These are phyloP conservation scores for Paramyrothecium roridum DNA, from an alignment of 2,329 filamentous ascomycete genomes.

Conservation along the genomic window DNA sequence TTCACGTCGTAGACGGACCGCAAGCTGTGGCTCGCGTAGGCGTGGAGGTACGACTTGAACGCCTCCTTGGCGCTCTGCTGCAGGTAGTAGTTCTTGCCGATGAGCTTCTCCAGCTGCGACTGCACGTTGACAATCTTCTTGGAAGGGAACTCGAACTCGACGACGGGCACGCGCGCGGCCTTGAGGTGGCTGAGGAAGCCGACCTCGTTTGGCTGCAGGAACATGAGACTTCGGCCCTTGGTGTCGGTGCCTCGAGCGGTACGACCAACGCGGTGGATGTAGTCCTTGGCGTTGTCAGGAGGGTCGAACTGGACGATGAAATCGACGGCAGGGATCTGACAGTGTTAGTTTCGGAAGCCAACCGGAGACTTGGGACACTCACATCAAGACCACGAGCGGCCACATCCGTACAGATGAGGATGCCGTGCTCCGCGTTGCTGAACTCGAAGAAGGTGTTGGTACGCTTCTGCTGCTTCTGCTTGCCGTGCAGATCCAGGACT, in stretches of 20 bases:
- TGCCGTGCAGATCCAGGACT: slow-evolving; percentile 82
- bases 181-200: slow-evolving; percentile 91
- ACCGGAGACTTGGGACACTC: slow-evolving; percentile 23
- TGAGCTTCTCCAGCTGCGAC: slow-evolving; percentile 89
- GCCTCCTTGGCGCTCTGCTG: slow-evolving; percentile 80
- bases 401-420: slow-evolving; percentile 93
- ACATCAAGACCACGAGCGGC: slow-evolving; percentile 90
- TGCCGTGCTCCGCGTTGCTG: slow-evolving; percentile 71
- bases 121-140: slow-evolving; percentile 91
- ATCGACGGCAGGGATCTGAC: slow-evolving; percentile 83
- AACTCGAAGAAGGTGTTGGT: slow-evolving; percentile 99
- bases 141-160: slow-evolving; percentile 91
- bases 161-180: slow-evolving; percentile 85
- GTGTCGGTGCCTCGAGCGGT: slow-evolving; percentile 81
- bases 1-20: slow-evolving; percentile 70
- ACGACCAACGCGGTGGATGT: slow-evolving; percentile 94
- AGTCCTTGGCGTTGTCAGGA: slow-evolving; percentile 84
- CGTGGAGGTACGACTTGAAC: slow-evolving; percentile 89
- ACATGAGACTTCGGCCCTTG: slow-evolving; percentile 87
- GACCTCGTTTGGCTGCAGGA: slow-evolving; percentile 87
- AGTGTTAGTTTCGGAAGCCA: slow-evolving; percentile 9
- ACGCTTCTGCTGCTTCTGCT: slow-evolving; percentile 98
- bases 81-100: slow-evolving; percentile 93
- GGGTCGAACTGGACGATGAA: slow-evolving; percentile 97
- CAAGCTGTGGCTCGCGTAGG: slow-evolving; percentile 74